Percentiles rank a stretch among this genome's conserved stretches.
Evolutionary conservation across 2,329 filamentous ascomycete species (phyloP).

Genomic region (Phaeosphaeriaceae sp.): DNA sequence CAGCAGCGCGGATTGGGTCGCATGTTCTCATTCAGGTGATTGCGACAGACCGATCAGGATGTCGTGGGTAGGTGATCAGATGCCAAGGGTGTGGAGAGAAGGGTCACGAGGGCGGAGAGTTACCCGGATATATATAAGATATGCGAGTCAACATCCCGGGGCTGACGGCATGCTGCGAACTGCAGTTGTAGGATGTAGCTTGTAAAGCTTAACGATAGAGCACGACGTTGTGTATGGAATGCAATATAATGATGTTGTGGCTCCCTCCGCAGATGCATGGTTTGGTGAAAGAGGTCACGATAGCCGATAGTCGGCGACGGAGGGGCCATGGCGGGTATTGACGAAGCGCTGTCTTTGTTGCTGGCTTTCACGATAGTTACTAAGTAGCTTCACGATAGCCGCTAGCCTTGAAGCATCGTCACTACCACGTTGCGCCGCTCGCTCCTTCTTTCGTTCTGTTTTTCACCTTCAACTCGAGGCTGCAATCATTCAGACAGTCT

Average conservation of each 20-base stretch:
- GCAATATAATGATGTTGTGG: neutral
- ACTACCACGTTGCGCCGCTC: neutral
- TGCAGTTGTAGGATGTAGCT: slow-evolving; percentile 4
- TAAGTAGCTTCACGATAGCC: neutral
- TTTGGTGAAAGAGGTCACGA: neutral
- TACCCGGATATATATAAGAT: slow-evolving; percentile 8
- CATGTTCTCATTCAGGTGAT: slow-evolving; percentile 39
- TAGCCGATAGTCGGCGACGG: slow-evolving; percentile 1
- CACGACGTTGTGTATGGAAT: neutral
- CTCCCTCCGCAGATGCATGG: neutral
- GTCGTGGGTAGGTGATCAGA: slow-evolving; percentile 2
- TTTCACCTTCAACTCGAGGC: neutral
- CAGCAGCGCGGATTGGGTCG: slow-evolving; percentile 50
- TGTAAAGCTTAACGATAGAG: slow-evolving; percentile 1
- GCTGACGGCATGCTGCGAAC: slow-evolving; percentile 26
- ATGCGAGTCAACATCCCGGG: slow-evolving; percentile 41
- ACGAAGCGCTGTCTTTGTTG: neutral
- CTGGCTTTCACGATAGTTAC: neutral
- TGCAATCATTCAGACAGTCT: too few relatives aligned
- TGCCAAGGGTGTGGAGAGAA: slow-evolving; percentile 12
- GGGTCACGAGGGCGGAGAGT: slow-evolving; percentile 25
- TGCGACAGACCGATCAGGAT: slow-evolving; percentile 12
- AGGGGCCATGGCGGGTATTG: neutral
- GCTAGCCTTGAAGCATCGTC: neutral
- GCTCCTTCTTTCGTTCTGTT: neutral